Percentiles rank a stretch among this genome's conserved stretches.
These are phyloP conservation scores for Cronartium quercuum DNA, from an alignment of 1,284 basidiomycete species.

Conservation along the genomic window DNA sequence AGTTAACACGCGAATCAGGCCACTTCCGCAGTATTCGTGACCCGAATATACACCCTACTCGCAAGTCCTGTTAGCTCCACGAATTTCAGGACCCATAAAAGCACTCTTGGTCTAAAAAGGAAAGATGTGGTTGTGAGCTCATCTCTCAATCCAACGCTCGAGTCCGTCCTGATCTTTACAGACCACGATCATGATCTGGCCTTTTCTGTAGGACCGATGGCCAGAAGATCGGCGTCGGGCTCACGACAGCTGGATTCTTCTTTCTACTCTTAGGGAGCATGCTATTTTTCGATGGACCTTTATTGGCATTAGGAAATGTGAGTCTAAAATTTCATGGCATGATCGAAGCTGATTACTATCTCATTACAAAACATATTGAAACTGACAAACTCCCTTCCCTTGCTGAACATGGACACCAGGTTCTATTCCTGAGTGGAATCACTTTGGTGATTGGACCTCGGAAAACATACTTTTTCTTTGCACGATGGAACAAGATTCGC, in stretches of 20 bases:
- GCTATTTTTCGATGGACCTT: constrained; percentile 94
- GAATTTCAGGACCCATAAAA: neutral
- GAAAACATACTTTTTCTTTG: constrained; percentile 98
- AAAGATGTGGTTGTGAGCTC: neutral
- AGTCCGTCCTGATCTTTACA: too few relatives aligned
- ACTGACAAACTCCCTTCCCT: neutral
- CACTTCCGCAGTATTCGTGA: neutral
- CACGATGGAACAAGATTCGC: constrained; percentile 86
- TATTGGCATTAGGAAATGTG: constrained; percentile 88
- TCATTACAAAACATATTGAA: neutral
- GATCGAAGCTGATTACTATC: constrained; percentile 3
- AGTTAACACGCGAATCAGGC: too few relatives aligned
- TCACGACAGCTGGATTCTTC: constrained; percentile 91
- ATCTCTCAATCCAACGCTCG: neutral
- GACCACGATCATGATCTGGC: neutral
- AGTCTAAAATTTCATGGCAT: constrained; percentile 4
- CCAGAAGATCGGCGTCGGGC: constrained; percentile 60
- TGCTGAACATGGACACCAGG: neutral
- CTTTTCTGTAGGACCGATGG: neutral
- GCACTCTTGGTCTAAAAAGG: neutral
- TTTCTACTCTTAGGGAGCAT: constrained; percentile 95
- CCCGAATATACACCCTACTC: neutral
- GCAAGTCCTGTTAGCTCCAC: neutral
- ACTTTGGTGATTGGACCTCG: constrained; percentile 85
- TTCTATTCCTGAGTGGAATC: constrained; percentile 83